These are phyloP conservation scores for Macrolepiota albuminosa DNA, from an alignment of 768 basidiomycete species.

Conservation along the genomic window DNA sequence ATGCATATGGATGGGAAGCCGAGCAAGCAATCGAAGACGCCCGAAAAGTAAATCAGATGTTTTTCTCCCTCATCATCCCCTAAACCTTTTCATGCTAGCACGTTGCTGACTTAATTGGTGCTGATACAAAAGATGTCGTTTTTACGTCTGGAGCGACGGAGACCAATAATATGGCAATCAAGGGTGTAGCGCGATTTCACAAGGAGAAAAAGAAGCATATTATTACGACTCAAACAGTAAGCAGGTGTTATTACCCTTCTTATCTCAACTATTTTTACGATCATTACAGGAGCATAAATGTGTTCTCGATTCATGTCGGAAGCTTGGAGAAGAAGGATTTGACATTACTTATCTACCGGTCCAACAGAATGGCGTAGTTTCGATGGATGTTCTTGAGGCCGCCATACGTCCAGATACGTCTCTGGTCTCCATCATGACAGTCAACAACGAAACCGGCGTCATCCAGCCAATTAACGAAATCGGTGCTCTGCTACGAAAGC, in stretches of 20 bases:
- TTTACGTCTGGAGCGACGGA: slow-evolving; percentile 99
- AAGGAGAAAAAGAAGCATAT: slow-evolving; percentile 91
- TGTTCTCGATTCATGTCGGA: slow-evolving; percentile 95
- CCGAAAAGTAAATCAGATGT: slow-evolving; percentile 52
- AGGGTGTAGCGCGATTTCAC: slow-evolving; percentile 94
- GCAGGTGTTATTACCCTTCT: slow-evolving; percentile 20
- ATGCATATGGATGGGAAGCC: slow-evolving; percentile 99
- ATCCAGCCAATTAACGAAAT: slow-evolving; percentile 98
- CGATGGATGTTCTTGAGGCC: slow-evolving; percentile 71
- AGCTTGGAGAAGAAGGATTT: slow-evolving; percentile 93
- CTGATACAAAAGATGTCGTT: slow-evolving; percentile 91
- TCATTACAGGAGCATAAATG: slow-evolving; percentile 89
- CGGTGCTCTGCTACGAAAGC: slow-evolving; percentile 77
- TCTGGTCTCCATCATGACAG: slow-evolving; percentile 96
- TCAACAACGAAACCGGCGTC: slow-evolving; percentile 99
- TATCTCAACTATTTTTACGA: background rate
- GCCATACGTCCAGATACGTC: slow-evolving; percentile 92
- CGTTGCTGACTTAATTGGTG: slow-evolving; percentile 89
- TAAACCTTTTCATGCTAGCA: slow-evolving; percentile 43
- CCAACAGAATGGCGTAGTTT: slow-evolving; percentile 76
- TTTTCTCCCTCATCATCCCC: background rate
- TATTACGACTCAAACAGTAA: slow-evolving; percentile 90
- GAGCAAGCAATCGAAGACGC: slow-evolving; percentile 93
- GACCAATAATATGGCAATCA: slow-evolving; percentile 96
- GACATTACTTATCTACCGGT: slow-evolving; percentile 98